Percentiles rank a stretch among this genome's conserved stretches.
Evolutionary conservation across 768 basidiomycete genomes (phyloP).

Genomic region (Boletus barrowsii): DNA sequence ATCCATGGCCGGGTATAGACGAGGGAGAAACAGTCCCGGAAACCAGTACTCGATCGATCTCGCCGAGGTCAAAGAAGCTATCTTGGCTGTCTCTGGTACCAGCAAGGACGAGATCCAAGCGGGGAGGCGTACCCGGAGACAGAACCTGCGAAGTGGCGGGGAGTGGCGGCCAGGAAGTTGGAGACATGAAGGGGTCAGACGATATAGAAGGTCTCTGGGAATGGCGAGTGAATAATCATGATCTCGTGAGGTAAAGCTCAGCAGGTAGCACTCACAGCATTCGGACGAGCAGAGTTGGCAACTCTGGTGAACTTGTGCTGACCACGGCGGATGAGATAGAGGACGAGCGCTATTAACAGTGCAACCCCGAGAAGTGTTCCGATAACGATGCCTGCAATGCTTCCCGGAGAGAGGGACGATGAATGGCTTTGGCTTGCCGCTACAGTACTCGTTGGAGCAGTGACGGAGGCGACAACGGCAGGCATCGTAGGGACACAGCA

Average conservation of each 20-base stretch:
- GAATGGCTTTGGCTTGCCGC: background rate
- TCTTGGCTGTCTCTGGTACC: background rate
- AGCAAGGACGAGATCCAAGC: slow-evolving; percentile 1
- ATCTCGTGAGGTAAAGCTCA: background rate
- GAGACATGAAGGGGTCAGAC: slow-evolving; percentile 22
- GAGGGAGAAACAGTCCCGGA: background rate
- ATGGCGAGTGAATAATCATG: slow-evolving; percentile 1
- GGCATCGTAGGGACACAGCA: slow-evolving; percentile 9
- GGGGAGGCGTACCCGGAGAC: background rate
- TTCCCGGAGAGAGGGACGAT: slow-evolving; percentile 6
- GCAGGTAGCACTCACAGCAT: background rate
- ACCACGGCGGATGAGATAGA: slow-evolving; percentile 12
- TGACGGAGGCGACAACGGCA: slow-evolving; percentile 7
- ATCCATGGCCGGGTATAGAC: background rate
- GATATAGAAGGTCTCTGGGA: slow-evolving; percentile 17
- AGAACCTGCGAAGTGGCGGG: slow-evolving; percentile 1
- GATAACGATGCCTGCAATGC: slow-evolving; percentile 22
- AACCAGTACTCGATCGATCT: background rate
- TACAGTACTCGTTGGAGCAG: background rate
- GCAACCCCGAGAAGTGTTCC: slow-evolving; percentile 14
- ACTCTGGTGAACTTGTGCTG: slow-evolving; percentile 17
- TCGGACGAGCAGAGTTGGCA: slow-evolving; percentile 7
- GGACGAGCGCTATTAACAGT: slow-evolving; percentile 9
- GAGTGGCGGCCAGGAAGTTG: slow-evolving; percentile 6
- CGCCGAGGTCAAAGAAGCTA: background rate